Percentiles rank a stretch among this genome's conserved stretches.
These are phyloP conservation scores for Ustilago cynodontis DNA, from an alignment of 1,284 basidiomycete species.

Conservation along the genomic window DNA sequence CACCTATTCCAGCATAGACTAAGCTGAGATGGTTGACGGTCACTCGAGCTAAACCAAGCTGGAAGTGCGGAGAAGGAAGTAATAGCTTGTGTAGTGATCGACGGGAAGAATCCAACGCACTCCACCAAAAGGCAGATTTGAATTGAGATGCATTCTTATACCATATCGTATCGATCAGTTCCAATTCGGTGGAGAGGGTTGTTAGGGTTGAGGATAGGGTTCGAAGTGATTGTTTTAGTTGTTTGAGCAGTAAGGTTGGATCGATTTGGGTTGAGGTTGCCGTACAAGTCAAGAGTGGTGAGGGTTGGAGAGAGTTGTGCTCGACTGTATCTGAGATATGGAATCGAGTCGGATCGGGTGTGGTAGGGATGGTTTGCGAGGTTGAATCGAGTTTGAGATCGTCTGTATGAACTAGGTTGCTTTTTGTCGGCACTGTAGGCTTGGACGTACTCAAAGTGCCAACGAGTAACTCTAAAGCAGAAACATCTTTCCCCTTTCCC, in stretches of 20 bases:
- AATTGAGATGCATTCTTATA: constrained; percentile 50
- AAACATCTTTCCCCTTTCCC: background rate
- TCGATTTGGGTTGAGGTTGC: background rate
- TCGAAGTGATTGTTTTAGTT: background rate
- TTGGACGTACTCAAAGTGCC: background rate
- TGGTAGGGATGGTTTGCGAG: background rate
- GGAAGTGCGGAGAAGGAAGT: background rate
- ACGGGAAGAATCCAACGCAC: constrained; percentile 8
- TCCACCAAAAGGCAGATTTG: constrained; percentile 27
- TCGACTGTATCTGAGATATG: too few relatives aligned
- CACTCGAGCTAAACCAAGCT: background rate
- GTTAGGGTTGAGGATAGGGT: background rate
- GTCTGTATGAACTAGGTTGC: too few relatives aligned
- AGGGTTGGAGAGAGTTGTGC: background rate
- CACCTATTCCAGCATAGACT: constrained; percentile 15
- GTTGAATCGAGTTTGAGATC: background rate
- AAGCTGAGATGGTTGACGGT: background rate
- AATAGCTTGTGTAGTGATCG: background rate
- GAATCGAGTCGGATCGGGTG: too few relatives aligned
- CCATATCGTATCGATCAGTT: constrained; percentile 27
- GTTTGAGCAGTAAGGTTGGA: constrained; percentile 5
- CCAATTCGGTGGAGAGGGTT: background rate
- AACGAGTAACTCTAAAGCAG: constrained; percentile 5
- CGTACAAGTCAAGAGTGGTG: too few relatives aligned
- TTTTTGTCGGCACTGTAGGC: background rate